Base-by-base conservation (phyloP, 2,329 filamentous ascomycete species). In the Colletotrichum sp. region DNA sequence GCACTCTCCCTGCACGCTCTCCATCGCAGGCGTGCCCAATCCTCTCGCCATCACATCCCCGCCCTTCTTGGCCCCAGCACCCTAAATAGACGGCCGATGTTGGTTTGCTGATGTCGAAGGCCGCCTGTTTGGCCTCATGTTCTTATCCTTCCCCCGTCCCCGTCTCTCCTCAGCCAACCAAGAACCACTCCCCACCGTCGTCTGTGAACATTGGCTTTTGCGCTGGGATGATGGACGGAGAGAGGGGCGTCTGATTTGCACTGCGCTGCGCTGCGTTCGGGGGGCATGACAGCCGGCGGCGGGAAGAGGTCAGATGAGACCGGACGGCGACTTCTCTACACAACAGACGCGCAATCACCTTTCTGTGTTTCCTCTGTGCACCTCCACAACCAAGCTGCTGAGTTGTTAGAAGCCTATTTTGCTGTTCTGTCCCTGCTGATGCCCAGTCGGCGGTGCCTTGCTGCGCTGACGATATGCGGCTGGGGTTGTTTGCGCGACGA, bases 301-400 rank as follows among this genome's bases (percentile, higher is more conserved):
- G 70, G 64, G 34, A 61, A 64, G 44, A 34, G 59, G 57, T 76
- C 73, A 73, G 70, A 68, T 73, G 73, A 76, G 69, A 73, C 69
- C 73, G 64, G 73, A 73, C 69, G 44, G 64, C 25, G 39, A 73
- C 63, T 30, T 73, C 72, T 63, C 44, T 27, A 72, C 15, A 69
- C 63, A 44, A 27, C 19, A 49, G 69, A 73, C 73, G 70, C 73
- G 69, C 73, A 76, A 76, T 72, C 70, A 30, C 9, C 22, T 5
- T 39, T 34, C 8, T 63, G 63, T 27, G 12, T 19, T 7, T 11
- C 16, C 16, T n/a, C 61, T n/a, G 32, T n/a, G 16, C n/a, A 25
- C 6, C 36, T 59, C 55, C 55, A 3, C 27, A 25, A 29, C 55
- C 19, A 12, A 2, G n/a, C 19, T 44, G 55, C 4, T 59, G 22